A percentile compares a stretch with the other conserved stretches of the same genome.
Conservation (phyloP, 2,329 filamentous ascomycete species). For the Metarhizium anisopliae region DNA sequence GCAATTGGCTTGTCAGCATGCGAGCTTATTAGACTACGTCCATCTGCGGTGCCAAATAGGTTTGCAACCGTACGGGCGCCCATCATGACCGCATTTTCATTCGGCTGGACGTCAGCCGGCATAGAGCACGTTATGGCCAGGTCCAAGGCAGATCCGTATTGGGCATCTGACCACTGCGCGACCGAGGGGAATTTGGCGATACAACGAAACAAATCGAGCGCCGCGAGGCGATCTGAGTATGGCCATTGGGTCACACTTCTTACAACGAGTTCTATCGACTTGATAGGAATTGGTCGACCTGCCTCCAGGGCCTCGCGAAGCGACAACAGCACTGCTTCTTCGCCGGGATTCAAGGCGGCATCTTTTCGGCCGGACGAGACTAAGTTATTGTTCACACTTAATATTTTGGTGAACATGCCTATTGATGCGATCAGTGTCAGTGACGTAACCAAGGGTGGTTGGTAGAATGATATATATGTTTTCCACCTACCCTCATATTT, state of each 20-base stretch:
- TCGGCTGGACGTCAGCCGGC: slow-evolving; percentile 46
- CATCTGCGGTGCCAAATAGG: slow-evolving; percentile 66
- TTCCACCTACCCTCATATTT: slow-evolving; percentile 48
- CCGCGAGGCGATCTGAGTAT: slow-evolving; percentile 68
- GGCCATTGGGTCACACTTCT: slow-evolving; percentile 75
- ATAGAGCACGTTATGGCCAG: slow-evolving; percentile 31
- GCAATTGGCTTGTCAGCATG: slow-evolving; percentile 48
- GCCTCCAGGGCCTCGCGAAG: slow-evolving; percentile 58
- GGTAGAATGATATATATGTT: not conserved
- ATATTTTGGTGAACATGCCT: slow-evolving; percentile 68
- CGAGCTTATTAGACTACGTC: slow-evolving; percentile 56
- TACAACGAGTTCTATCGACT: slow-evolving; percentile 54
- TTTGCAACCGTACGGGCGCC: slow-evolving; percentile 74
- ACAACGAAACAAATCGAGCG: slow-evolving; percentile 80
- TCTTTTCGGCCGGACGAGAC: slow-evolving; percentile 64
- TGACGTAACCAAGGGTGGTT: not conserved
- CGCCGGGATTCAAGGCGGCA: slow-evolving; percentile 61
- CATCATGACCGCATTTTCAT: slow-evolving; percentile 82
- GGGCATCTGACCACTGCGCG: slow-evolving; percentile 48
- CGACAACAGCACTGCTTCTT: slow-evolving; percentile 52
- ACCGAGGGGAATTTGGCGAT: slow-evolving; percentile 60
- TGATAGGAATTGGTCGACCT: slow-evolving; percentile 36
- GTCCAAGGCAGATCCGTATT: slow-evolving; percentile 51
- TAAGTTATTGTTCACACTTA: slow-evolving; percentile 65
- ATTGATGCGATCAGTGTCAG: slow-evolving; percentile 19